phyloP scores from a whole-genome alignment of 2,329 filamentous ascomycete species.

The Ceratocystis cacaofunesta region DNA sequence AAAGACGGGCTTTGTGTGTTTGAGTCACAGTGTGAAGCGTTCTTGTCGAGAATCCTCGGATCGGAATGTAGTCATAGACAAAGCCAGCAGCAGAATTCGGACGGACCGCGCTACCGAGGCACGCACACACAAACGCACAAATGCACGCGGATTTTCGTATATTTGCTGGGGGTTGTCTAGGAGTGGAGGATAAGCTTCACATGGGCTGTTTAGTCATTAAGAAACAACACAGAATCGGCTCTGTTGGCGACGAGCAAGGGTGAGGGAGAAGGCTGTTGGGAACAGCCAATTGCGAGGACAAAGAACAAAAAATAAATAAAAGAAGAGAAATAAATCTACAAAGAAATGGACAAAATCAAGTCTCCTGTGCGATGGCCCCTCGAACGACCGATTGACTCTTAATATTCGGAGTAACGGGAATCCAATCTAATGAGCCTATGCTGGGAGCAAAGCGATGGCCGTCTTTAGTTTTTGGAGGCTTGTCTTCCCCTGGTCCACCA shows the following conservation, averaged over 20 bases:
- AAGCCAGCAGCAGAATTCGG: background rate
- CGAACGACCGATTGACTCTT: background rate
- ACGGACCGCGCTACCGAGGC: conserved; percentile 6
- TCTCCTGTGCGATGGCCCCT: background rate
- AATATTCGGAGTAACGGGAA: background rate
- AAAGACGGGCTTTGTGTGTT: background rate
- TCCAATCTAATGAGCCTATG: no score
- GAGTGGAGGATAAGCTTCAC: background rate
- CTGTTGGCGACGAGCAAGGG: background rate
- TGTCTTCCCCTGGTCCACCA: background rate
- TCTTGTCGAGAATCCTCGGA: background rate
- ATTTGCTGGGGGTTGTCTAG: background rate
- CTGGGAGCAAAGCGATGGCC: no score
- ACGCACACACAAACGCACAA: background rate
- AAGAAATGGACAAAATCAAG: background rate
- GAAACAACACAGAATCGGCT: background rate
- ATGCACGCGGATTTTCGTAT: background rate
- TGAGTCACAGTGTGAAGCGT: background rate
- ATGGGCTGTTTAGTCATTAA: background rate
- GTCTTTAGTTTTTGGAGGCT: background rate
- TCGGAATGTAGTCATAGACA: background rate
- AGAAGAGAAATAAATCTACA: background rate
- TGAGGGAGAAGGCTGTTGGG: background rate
- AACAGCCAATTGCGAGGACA: background rate
- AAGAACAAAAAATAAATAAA: background rate